These are phyloP conservation scores for Zopfia rhizophila DNA, from an alignment of 2,329 filamentous ascomycete species.

Conservation along the genomic window DNA sequence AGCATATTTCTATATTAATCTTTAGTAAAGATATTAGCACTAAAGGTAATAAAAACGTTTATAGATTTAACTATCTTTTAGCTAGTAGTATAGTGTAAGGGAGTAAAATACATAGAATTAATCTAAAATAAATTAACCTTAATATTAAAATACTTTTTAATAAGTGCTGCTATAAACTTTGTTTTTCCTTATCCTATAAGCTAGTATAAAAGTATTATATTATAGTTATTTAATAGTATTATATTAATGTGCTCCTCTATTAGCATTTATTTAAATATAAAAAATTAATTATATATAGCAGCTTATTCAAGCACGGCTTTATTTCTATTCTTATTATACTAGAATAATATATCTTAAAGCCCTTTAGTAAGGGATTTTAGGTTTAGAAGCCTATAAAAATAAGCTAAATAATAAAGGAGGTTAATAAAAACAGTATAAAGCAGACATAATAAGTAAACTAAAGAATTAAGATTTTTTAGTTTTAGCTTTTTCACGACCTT, in stretches of 20 bases:
- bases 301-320: slow-evolving; percentile 8
- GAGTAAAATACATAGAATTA: slow-evolving; percentile 1
- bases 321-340: slow-evolving; percentile 5
- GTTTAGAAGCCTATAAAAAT: too few species aligned
- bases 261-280: slow-evolving; percentile 4
- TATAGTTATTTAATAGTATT: slow-evolving; percentile 6
- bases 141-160: background rate
- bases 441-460: too few species aligned
- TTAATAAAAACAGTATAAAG: too few species aligned
- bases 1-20: slow-evolving; percentile 3
- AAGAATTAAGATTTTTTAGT: too few species aligned
- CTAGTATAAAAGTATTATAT: slow-evolving; percentile 2
- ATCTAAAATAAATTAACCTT: too few species aligned
- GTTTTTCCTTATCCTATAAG: slow-evolving; percentile 4
- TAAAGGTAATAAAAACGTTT: background rate
- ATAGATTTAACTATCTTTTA: background rate
- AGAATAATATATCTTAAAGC: slow-evolving; percentile 3
- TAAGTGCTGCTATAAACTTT: background rate
- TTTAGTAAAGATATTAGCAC: slow-evolving; percentile 1
- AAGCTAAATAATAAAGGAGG: too few species aligned
- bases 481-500: too few species aligned
- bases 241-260: background rate
- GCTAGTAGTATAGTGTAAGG: slow-evolving; percentile 5
- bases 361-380: slow-evolving; percentile 8
- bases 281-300: background rate